phyloP scores from a whole-genome alignment of 805 yeast genomes.

The Candida orba region DNA sequence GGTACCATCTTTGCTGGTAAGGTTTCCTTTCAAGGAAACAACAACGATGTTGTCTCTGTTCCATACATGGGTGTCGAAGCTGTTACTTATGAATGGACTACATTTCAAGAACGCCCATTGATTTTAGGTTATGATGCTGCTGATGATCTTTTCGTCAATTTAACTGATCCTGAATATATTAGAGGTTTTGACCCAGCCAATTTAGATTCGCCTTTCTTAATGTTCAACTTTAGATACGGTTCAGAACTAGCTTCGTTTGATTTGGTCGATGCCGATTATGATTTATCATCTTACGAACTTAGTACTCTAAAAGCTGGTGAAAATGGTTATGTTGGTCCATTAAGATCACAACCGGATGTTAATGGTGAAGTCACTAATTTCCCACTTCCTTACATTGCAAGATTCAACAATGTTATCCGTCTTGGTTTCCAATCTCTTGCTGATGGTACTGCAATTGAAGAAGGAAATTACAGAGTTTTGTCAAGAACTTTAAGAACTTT shows the following conservation, averaged over 20 bases:
- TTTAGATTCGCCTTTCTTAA: conserved; percentile 5
- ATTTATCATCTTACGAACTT: conserved; percentile 1
- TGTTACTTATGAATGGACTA: conserved; percentile 9
- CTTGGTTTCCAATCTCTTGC: conserved; percentile 5
- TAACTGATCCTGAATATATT: conserved; percentile 1
- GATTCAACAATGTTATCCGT: not conserved
- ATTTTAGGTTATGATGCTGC: conserved; percentile 3
- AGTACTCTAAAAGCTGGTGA: conserved; percentile 9
- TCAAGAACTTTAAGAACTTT: conserved; percentile 8
- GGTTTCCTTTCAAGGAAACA: conserved; percentile 9
- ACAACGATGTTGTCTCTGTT: conserved; percentile 11
- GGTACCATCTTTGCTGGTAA: conserved; percentile 13
- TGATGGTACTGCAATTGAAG: conserved; percentile 8
- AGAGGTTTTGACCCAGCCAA: conserved; percentile 1
- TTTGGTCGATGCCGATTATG: conserved; percentile 12
- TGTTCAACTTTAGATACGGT: conserved; percentile 9
- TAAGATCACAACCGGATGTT: conserved; percentile 3
- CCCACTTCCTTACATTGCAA: conserved; percentile 4
- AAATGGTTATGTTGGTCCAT: conserved; percentile 8
- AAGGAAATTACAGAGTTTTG: conserved; percentile 9
- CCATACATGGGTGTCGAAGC: conserved; percentile 15
- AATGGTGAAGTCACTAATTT: not conserved
- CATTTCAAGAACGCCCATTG: conserved; percentile 2
- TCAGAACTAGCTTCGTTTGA: conserved; percentile 10
- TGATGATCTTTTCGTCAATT: conserved; percentile 3